These are phyloP conservation scores for Emericellopsis atlantica DNA, from an alignment of 2,329 filamentous ascomycete genomes.

Conservation along the genomic window DNA sequence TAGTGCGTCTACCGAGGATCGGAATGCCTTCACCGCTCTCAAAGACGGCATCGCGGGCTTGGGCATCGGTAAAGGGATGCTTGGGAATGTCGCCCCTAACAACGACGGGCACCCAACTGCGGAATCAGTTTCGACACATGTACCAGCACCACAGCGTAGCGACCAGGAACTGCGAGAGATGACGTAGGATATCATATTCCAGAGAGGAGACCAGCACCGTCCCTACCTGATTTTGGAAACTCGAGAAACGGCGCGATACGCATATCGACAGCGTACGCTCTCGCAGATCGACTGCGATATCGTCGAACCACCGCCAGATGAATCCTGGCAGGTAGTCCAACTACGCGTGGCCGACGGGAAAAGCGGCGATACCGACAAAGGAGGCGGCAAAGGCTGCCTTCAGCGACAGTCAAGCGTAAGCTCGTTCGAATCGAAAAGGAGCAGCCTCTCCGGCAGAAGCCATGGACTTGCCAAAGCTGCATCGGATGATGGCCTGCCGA, in stretches of 20 bases:
- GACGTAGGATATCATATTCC: constrained; percentile 29
- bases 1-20: constrained; percentile 30
- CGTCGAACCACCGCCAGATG: not conserved
- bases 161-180: constrained; percentile 32
- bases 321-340: not conserved
- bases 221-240: constrained; percentile 20
- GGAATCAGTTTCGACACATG: constrained; percentile 4
- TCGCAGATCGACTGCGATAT: not conserved
- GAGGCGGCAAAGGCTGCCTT: too few species aligned
- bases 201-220: constrained; percentile 6
- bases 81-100: constrained; percentile 17
- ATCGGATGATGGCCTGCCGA: too few species aligned
- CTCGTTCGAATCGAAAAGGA: too few species aligned
- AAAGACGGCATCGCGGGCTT: constrained; percentile 34
- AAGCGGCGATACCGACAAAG: not conserved
- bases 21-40: constrained; percentile 30
- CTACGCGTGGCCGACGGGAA: not conserved
- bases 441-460: too few species aligned
- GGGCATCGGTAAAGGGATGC: constrained; percentile 32
- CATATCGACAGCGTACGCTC: not conserved
- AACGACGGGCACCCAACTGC: constrained; percentile 10
- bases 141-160: constrained; percentile 7
- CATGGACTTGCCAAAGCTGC: too few species aligned
- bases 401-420: too few species aligned
- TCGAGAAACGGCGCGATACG: constrained; percentile 10